These are phyloP conservation scores for Talaromyces sp. DNA, from an alignment of 2,329 filamentous ascomycete species.

Conservation along the genomic window DNA sequence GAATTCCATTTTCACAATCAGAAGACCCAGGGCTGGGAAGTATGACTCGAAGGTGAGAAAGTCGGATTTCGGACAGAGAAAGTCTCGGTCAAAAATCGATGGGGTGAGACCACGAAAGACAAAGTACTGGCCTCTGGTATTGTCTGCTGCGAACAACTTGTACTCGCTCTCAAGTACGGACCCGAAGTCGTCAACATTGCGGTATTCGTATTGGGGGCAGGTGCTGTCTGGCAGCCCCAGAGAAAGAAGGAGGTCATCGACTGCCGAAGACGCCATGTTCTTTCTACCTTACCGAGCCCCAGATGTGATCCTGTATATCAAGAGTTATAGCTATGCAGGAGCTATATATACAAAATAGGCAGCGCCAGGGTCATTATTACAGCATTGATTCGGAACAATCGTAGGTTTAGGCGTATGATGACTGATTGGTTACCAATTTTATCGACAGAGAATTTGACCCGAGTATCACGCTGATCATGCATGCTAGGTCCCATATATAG, in stretches of 20 bases:
- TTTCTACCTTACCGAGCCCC: too few relatives aligned
- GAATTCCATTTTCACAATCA: neutral
- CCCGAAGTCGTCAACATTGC: neutral
- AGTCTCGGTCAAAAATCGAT: neutral
- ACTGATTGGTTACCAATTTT: neutral
- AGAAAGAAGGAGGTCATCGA: too few relatives aligned
- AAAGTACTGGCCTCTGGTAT: neutral
- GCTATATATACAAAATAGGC: too few relatives aligned
- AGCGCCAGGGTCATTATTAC: too few relatives aligned
- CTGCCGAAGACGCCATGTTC: too few relatives aligned
- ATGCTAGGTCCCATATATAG: slow-evolving; percentile 19
- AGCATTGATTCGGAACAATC: too few relatives aligned
- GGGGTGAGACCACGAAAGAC: neutral
- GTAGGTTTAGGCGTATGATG: too few relatives aligned
- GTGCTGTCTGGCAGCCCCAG: neutral
- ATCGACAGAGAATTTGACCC: neutral
- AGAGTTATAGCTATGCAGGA: too few relatives aligned
- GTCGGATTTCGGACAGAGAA: neutral
- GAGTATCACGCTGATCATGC: neutral
- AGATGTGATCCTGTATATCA: too few relatives aligned
- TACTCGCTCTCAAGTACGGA: neutral
- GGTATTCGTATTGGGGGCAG: neutral
- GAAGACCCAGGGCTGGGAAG: neutral
- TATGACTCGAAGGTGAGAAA: neutral
- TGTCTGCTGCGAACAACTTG: neutral